A percentile compares a stretch with the other conserved stretches of the same genome.
phyloP scores from a whole-genome alignment of 345 rosid species.

The Populus nigra region DNA sequence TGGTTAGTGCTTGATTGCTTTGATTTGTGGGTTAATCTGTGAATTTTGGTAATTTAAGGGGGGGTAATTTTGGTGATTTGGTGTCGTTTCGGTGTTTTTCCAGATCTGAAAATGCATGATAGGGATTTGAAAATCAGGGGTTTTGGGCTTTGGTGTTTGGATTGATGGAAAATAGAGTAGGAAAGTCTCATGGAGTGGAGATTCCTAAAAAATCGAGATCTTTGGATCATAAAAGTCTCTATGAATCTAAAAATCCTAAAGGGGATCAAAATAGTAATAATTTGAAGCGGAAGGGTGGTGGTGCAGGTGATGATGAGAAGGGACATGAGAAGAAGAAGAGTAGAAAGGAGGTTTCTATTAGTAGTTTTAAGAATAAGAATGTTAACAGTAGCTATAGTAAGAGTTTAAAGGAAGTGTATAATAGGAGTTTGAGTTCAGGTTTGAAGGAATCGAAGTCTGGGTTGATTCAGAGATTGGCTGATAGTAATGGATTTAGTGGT shows the following conservation, averaged over 20 bases:
- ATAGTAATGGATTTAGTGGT: conserved; percentile 41
- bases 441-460: conserved; percentile 38
- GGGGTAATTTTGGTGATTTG: conserved; percentile 18
- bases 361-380: conserved; percentile 49
- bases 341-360: conserved; percentile 52
- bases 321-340: conserved; percentile 57
- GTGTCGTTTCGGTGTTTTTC: conserved; percentile 26
- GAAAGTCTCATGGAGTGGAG: conserved; percentile 67
- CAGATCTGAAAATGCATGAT: conserved; percentile 64
- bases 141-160: conserved; percentile 34
- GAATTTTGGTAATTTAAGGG: conserved; percentile 1
- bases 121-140: conserved; percentile 39
- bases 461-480: conserved; percentile 38
- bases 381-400: conserved; percentile 30
- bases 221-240: conserved; percentile 87
- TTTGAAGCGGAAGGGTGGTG: conserved; percentile 54
- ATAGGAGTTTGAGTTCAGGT: conserved; percentile 34
- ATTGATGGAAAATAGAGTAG: conserved; percentile 82
- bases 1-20: conserved; percentile 5
- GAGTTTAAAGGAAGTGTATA: conserved; percentile 48
- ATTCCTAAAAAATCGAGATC: conserved; percentile 75
- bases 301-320: conserved; percentile 40
- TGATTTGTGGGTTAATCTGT: conserved; percentile 9
- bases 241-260: conserved; percentile 44
- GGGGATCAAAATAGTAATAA: conserved; percentile 40